phyloP scores from a whole-genome alignment of 805 yeast genomes.

The Brettanomyces sp. region DNA sequence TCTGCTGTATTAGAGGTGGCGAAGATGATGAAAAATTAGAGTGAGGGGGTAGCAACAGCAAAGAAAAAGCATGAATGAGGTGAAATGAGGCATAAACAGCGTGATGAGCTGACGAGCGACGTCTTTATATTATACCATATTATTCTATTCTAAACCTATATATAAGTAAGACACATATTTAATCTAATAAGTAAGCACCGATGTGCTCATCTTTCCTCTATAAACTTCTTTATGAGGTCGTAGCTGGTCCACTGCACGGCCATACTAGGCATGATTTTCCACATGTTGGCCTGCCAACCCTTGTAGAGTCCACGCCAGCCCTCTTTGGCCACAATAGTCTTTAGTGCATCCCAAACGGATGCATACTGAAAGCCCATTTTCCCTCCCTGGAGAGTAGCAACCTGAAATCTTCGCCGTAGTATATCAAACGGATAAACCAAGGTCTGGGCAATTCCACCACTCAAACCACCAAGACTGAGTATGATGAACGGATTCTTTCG shows the following conservation, averaged over 20 bases:
- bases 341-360: slow-evolving; percentile 68
- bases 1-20: too few species aligned
- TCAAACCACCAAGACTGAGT: slow-evolving; percentile 69
- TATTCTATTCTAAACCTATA: not conserved
- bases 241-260: slow-evolving; percentile 89
- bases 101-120: too few species aligned
- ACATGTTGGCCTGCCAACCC: slow-evolving; percentile 70
- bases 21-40: too few species aligned
- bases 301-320: slow-evolving; percentile 67
- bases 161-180: not conserved
- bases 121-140: not conserved
- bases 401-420: slow-evolving; percentile 84
- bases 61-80: too few species aligned
- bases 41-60: too few species aligned
- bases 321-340: slow-evolving; percentile 59
- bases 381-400: slow-evolving; percentile 68
- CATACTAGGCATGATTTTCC: slow-evolving; percentile 91
- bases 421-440: slow-evolving; percentile 87
- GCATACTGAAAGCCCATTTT: slow-evolving; percentile 76
- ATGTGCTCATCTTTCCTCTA: not conserved
- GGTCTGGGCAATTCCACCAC: slow-evolving; percentile 88
- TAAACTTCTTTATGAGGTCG: slow-evolving; percentile 47
- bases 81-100: too few species aligned
- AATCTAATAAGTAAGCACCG: not conserved
- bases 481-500: slow-evolving; percentile 31